Percentiles rank a stretch among this genome's conserved stretches.
phyloP scores from a whole-genome alignment of 2,329 filamentous ascomycete species.

The Blumeria hordei region DNA sequence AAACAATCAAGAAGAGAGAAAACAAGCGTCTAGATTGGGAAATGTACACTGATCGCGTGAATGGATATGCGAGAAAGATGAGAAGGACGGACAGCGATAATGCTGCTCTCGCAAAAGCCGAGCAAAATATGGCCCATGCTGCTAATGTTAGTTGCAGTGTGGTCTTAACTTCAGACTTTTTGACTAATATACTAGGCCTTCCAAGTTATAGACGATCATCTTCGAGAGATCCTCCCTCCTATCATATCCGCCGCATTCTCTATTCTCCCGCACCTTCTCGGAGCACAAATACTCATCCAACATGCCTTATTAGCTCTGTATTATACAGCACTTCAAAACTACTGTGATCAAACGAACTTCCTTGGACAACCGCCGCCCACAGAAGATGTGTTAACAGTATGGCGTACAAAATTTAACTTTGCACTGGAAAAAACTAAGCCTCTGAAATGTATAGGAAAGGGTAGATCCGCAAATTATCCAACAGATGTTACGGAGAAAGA shows the following conservation, averaged over 20 bases:
- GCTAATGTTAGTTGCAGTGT: slow-evolving; percentile 26
- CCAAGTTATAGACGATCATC: slow-evolving; percentile 46
- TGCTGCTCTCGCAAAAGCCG: slow-evolving; percentile 41
- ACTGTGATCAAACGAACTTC: slow-evolving; percentile 42
- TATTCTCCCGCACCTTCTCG: slow-evolving; percentile 48
- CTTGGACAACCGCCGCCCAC: slow-evolving; percentile 50
- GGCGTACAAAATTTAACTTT: slow-evolving; percentile 37
- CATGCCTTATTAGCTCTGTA: slow-evolving; percentile 54
- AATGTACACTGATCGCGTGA: slow-evolving; percentile 45
- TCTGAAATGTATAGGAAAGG: slow-evolving; percentile 36
- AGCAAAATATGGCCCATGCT: slow-evolving; percentile 40
- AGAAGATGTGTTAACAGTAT: slow-evolving; percentile 42
- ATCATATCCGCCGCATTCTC: slow-evolving; percentile 47
- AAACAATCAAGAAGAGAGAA: slow-evolving; percentile 66
- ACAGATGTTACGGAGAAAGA: slow-evolving; percentile 16
- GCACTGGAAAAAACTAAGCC: slow-evolving; percentile 42
- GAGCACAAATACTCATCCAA: slow-evolving; percentile 49
- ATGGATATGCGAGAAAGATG: slow-evolving; percentile 44
- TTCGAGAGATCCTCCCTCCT: slow-evolving; percentile 46
- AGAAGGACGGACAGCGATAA: slow-evolving; percentile 53
- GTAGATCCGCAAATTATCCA: slow-evolving; percentile 37
- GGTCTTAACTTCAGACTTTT: background rate
- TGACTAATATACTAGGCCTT: slow-evolving; percentile 30
- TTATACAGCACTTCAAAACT: slow-evolving; percentile 54
- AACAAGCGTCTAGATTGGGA: slow-evolving; percentile 67